Conservation (phyloP, 257 asterid genomes). For the Mitragyna speciosa region DNA sequence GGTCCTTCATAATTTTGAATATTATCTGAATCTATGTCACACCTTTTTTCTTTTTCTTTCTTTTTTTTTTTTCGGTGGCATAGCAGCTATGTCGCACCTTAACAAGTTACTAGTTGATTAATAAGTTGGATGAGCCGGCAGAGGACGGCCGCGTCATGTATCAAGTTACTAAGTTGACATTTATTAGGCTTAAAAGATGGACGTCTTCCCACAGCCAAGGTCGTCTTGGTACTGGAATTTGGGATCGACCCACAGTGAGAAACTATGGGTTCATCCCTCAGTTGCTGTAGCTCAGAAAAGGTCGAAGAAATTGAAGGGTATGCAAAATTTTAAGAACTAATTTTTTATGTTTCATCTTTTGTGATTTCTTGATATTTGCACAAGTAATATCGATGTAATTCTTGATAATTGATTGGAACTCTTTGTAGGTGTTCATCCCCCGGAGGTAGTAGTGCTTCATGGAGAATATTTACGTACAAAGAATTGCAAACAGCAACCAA, state of each 20-base stretch:
- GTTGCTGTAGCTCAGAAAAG: slow-evolving; percentile 67
- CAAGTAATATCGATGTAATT: too few species aligned
- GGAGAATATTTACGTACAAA: slow-evolving; percentile 80
- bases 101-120: not conserved
- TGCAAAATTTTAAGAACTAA: not conserved
- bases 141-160: slow-evolving; percentile 29
- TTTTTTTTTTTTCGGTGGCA: too few species aligned
- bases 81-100: not conserved
- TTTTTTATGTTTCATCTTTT: not conserved
- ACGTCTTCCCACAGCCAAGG: not conserved
- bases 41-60: not conserved
- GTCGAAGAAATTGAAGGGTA: slow-evolving; percentile 63
- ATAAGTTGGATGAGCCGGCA: slow-evolving; percentile 24
- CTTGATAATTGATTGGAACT: slow-evolving; percentile 1
- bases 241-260: slow-evolving; percentile 9
- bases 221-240: not conserved
- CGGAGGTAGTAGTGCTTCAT: slow-evolving; percentile 39
- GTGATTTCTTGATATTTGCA: not conserved
- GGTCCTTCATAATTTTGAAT: too few species aligned
- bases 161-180: slow-evolving; percentile 17
- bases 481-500: slow-evolving; percentile 74
- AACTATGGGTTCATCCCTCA: slow-evolving; percentile 57
- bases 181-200: slow-evolving; percentile 13
- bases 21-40: not conserved
- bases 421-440: slow-evolving; percentile 35